Evolutionary conservation across 768 basidiomycete genomes (phyloP).

Genomic region (Serendipita sp.): DNA sequence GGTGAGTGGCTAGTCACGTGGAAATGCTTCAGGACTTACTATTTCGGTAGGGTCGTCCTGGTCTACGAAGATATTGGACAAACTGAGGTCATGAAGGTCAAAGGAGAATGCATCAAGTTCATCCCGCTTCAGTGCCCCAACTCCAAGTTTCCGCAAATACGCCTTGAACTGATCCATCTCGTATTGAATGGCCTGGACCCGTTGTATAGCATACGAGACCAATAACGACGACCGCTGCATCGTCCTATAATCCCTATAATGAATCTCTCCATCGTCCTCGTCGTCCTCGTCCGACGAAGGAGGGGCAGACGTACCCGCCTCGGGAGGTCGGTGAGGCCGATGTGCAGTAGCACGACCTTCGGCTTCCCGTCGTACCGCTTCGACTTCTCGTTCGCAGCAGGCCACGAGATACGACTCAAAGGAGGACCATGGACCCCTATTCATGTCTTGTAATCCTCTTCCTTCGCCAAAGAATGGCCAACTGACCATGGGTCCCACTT

Average conservation of each 20-base stretch:
- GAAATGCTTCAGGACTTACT: conserved; percentile 28
- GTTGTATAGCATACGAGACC: conserved; percentile 45
- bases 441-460: conserved; percentile 44
- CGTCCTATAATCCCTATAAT: conserved; percentile 71
- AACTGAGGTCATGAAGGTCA: conserved; percentile 72
- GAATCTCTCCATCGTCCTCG: conserved; percentile 17
- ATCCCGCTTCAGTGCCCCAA: conserved; percentile 13
- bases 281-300: conserved; percentile 8
- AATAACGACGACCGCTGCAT: conserved; percentile 69
- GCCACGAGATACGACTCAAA: conserved; percentile 44
- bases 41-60: conserved; percentile 44
- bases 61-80: conserved; percentile 77
- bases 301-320: conserved; percentile 23
- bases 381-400: conserved; percentile 54
- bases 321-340: conserved; percentile 62
- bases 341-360: conserved; percentile 65
- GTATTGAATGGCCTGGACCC: conserved; percentile 43
- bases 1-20: neutral
- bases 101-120: conserved; percentile 52
- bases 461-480: conserved; percentile 85
- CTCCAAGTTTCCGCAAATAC: conserved; percentile 43
- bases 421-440: conserved; percentile 64
- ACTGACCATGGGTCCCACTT: conserved; percentile 68
- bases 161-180: conserved; percentile 60
- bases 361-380: conserved; percentile 57